Percentiles rank a stretch among this genome's conserved stretches.
phyloP scores from a whole-genome alignment of 2,329 filamentous ascomycete species.

The Scleromitrula shiraiana region DNA sequence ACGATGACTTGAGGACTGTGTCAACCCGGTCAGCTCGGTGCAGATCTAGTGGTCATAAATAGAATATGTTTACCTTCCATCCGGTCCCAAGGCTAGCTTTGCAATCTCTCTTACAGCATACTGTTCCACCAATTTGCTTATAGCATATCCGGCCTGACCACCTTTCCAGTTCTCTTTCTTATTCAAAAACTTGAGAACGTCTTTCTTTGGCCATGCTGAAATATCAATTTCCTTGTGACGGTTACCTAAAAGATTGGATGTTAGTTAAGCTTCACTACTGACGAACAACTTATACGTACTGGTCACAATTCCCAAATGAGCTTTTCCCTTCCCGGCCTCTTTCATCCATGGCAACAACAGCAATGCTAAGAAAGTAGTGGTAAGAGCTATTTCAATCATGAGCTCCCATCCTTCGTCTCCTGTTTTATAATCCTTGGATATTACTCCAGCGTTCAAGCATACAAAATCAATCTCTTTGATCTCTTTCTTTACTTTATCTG shows the following conservation, averaged over 20 bases:
- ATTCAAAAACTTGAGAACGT: slow-evolving; percentile 18
- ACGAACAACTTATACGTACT: too few species aligned
- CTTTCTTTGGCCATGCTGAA: slow-evolving; percentile 17
- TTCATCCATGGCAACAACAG: slow-evolving; percentile 42
- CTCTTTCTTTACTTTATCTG: slow-evolving; percentile 18
- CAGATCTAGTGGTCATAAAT: not conserved
- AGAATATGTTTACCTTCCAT: slow-evolving; percentile 15
- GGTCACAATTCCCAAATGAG: slow-evolving; percentile 21
- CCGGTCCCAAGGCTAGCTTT: slow-evolving; percentile 14
- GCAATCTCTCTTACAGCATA: slow-evolving; percentile 23
- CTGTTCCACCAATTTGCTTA: slow-evolving; percentile 23
- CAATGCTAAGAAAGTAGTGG: slow-evolving; percentile 45
- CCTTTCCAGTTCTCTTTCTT: slow-evolving; percentile 17
- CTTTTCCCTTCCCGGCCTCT: slow-evolving; percentile 27
- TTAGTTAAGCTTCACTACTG: not conserved
- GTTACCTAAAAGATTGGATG: not conserved
- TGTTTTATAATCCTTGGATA: slow-evolving; percentile 14
- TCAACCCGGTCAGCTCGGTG: too few species aligned
- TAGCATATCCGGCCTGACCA: slow-evolving; percentile 15
- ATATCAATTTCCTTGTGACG: slow-evolving; percentile 6
- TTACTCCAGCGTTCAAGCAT: slow-evolving; percentile 27
- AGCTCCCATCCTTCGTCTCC: slow-evolving; percentile 40
- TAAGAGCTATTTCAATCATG: slow-evolving; percentile 47
- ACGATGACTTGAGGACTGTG: slow-evolving; percentile 19
- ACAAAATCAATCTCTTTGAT: slow-evolving; percentile 23